These are phyloP conservation scores for Solanum lycopersicoides DNA, from an alignment of 257 asterid species.

Conservation along the genomic window DNA sequence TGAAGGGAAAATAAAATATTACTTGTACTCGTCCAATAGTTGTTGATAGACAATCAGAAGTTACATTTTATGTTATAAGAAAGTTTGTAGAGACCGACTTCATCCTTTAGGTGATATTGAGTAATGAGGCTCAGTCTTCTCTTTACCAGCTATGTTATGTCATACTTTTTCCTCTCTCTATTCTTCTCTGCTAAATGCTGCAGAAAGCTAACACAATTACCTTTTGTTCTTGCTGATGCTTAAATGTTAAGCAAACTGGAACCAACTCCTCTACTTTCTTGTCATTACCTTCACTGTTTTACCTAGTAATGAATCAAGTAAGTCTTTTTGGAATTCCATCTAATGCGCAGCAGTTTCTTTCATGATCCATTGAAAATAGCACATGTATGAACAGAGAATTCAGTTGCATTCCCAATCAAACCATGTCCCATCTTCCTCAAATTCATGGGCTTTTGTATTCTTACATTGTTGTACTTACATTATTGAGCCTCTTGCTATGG, in stretches of 20 bases:
- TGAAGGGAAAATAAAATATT: background rate
- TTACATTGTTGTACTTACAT: too few relatives aligned
- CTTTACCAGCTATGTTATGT: background rate
- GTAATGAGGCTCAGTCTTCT: background rate
- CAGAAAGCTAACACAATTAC: background rate
- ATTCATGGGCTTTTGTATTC: too few relatives aligned
- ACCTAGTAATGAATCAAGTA: background rate
- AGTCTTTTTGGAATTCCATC: background rate
- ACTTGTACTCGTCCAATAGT: background rate
- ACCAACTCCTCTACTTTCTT: background rate
- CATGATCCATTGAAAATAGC: background rate
- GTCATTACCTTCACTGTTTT: background rate
- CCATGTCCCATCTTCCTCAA: too few relatives aligned
- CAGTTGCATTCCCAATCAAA: too few relatives aligned
- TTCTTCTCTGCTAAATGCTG: background rate
- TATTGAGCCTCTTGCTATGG: conserved; percentile 2
- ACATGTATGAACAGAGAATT: background rate
- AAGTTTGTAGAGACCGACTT: background rate
- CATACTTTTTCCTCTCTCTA: background rate
- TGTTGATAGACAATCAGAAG: background rate
- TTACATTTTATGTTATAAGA: background rate
- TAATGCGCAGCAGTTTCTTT: background rate
- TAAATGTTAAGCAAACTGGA: background rate
- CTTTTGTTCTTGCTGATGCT: background rate
- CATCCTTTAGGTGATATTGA: background rate